Percentiles rank a stretch among this genome's conserved stretches.
Conservation (phyloP, 257 asterid species). For the Ballota nigra region DNA sequence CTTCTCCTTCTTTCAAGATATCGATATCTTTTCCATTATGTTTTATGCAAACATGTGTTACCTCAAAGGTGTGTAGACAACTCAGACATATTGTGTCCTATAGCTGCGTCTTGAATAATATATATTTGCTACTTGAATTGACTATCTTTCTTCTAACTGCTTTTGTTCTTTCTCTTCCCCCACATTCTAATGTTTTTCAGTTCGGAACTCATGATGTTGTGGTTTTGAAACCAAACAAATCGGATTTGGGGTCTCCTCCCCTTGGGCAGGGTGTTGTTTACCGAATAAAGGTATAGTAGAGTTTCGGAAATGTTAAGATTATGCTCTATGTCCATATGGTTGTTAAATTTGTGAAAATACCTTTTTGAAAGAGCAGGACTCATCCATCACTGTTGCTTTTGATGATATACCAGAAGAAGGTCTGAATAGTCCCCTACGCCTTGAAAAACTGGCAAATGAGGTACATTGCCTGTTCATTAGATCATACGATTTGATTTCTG, state of each 20-base stretch:
- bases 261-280: constrained; percentile 97
- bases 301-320: neutral
- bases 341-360: constrained; percentile 10
- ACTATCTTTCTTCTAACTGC: neutral
- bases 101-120: constrained; percentile 14
- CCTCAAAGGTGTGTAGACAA: neutral
- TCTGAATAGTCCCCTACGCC: constrained; percentile 78
- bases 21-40: neutral
- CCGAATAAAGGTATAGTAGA: constrained; percentile 69
- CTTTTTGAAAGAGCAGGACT: constrained; percentile 61
- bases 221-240: constrained; percentile 84
- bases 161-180: constrained; percentile 12
- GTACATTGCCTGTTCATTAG: constrained; percentile 35
- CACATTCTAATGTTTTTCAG: constrained; percentile 37
- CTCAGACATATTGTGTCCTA: constrained; percentile 15
- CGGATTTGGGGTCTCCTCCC: constrained; percentile 82
- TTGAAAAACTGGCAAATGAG: constrained; percentile 94
- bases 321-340: neutral
- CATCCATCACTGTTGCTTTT: constrained; percentile 85
- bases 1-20: neutral
- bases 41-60: neutral
- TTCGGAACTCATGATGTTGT: constrained; percentile 94
- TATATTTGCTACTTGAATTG: constrained; percentile 1
- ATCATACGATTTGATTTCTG: constrained; percentile 13
- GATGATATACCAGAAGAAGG: constrained; percentile 98